Base-by-base conservation (phyloP, 2,329 filamentous ascomycete genomes). In the Fusarium drepaniforme region DNA sequence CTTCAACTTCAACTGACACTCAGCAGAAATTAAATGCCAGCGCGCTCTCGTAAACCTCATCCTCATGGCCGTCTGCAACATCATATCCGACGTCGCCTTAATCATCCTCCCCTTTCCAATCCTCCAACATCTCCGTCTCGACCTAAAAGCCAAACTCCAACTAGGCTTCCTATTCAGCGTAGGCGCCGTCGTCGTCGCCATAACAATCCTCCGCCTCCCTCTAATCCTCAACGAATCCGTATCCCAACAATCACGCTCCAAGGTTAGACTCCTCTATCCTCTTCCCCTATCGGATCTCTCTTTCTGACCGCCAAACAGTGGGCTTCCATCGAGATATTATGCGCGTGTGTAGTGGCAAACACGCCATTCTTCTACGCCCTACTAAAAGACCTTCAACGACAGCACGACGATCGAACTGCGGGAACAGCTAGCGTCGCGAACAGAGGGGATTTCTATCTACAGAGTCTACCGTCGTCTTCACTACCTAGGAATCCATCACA, bases 311-410 rank as follows among this genome's bases (percentile, higher is more conserved):
- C 2, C 4, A 38, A 25, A 25, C 11, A 82, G 80, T 81, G 80
- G 80, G 80, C 80, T 46, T 80, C 80, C 8, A 77, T 82, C 49
- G 80, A 81, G 70, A 81, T 82, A n/a, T 69, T 81, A 2, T 81
- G 80, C 71, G 80, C 78, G 2, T 81, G 80, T 49, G 66, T 82
- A 16, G 80, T 81, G 21, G 76, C 80, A 35, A 81, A 81, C 49
- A 79, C 80, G 0, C 75, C 80, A 4, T 81, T 81, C 62, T 82
- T 74, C 51, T 82, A 79, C 68, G 79, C 79, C 0, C 62, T 81
- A 0, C 25, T 80, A 4, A 80, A 80, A 49, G 80, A 81, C 5
- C 51, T 78, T 5, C 74, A 81, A 44, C 71, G 77, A 49, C 53
- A 49, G n/a, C 80, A 81, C 60, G 75, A 80, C 18, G 72, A 74